Conservation (phyloP, 148 eudicot genomes). For the Fagopyrum tataricum region DNA sequence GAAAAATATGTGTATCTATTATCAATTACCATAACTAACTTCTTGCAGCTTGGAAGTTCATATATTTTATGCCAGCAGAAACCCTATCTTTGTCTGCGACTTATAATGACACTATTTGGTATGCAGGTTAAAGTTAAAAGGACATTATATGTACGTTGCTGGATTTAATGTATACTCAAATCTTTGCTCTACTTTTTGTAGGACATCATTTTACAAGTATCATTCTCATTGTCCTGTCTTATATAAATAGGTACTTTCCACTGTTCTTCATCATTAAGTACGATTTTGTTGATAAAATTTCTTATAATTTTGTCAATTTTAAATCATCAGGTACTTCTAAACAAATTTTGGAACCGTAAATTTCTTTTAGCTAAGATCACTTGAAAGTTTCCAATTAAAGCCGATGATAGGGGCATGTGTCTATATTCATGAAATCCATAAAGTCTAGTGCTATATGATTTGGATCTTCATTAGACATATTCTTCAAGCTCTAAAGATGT, state of each 20-base stretch:
- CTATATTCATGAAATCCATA: background rate
- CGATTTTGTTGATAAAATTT: background rate
- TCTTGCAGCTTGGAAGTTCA: slow-evolving; percentile 92
- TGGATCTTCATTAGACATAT: background rate
- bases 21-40: no score
- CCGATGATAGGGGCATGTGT: no score
- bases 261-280: background rate
- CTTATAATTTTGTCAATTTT: background rate
- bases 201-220: slow-evolving; percentile 80
- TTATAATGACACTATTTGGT: slow-evolving; percentile 33
- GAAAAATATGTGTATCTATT: no score
- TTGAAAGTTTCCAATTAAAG: background rate
- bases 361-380: background rate
- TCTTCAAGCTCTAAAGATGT: background rate
- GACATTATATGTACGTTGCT: slow-evolving; percentile 68
- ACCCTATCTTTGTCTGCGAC: slow-evolving; percentile 58
- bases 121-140: slow-evolving; percentile 77
- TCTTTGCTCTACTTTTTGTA: slow-evolving; percentile 87
- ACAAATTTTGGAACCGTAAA: no score
- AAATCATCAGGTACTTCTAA: background rate
- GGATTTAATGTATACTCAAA: slow-evolving; percentile 86
- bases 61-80: slow-evolving; percentile 86
- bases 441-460: background rate
- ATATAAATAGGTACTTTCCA: slow-evolving; percentile 44
- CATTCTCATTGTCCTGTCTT: slow-evolving; percentile 66